Base-by-base conservation (phyloP, 352 stramenopile species). In the Lagenidium giganteum region DNA sequence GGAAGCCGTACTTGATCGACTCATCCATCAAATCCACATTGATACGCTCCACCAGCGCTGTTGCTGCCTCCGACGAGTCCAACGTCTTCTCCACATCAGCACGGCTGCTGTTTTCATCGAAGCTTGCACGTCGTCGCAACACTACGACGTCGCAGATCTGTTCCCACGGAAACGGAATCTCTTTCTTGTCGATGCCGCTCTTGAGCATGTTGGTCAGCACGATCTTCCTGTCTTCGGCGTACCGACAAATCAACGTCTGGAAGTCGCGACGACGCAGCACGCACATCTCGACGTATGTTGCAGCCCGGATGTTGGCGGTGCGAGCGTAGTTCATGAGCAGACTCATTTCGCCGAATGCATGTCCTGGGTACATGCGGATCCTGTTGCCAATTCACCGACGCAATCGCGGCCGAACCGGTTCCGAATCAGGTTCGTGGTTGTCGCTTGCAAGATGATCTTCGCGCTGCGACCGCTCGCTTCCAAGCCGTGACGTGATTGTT, bases 271-370 rank as follows among this genome's bases (percentile, higher is more conserved):
- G 51, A 13, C 38, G 24, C 4, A 67, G 26, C n/a, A 67, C 51
- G n/a, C 57, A 61, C 34, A 67, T 57, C 36, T 62, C 57, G 1
- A 61, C 54, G 24, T 62, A 69, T 27, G 44, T 62, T 18, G 44
- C 30, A 1, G 59, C 59, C 3, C 56, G 51, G 1, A 62, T 47
- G 17, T 49, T 51, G 3, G 54, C 54, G 1, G 59, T 64, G n/a
- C 56, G 51, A 6, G 42, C 34, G 39, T 63, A 60, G 35, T 70
- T 55, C 54, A 67, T 70, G 0, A 74, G 40, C 33, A 74, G 48
- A 14, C 54, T 47, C 3, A 74, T 50, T 26, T 74, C 63, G 2
- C 63, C 64, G 25, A 71, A 74, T 25, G 53, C 64, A n/a, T 64
- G 54, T 16, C 63, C 63, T 1, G 49, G 42, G 42, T 60, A 59